Conservation (phyloP, 257 asterid species). For the Leonotis leonurus region DNA sequence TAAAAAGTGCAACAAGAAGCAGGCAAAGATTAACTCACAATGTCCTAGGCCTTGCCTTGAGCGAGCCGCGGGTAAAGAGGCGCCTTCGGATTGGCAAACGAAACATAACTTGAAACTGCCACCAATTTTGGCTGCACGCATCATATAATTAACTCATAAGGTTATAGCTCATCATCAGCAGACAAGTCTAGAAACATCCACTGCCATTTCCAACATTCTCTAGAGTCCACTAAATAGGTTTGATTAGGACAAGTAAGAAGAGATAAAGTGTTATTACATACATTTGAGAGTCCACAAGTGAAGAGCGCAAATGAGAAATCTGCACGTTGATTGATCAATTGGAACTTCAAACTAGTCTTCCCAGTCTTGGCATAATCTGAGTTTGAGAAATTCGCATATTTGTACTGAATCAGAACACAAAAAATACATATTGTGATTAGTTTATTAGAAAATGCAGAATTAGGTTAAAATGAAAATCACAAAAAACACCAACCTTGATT, state of each 20-base stretch:
- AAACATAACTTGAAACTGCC: slow-evolving; percentile 43
- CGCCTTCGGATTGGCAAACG: slow-evolving; percentile 61
- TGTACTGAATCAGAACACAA: slow-evolving; percentile 22
- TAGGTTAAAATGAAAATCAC: not conserved
- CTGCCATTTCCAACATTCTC: not conserved
- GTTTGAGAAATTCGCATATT: slow-evolving; percentile 44
- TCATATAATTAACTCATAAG: not conserved
- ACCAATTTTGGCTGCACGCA: slow-evolving; percentile 52
- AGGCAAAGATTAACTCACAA: slow-evolving; percentile 32
- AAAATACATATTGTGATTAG: not conserved
- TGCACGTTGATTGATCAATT: slow-evolving; percentile 35
- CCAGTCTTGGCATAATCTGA: slow-evolving; percentile 26
- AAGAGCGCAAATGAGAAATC: slow-evolving; percentile 61
- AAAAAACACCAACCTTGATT: slow-evolving; percentile 28
- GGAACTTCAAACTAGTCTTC: slow-evolving; percentile 32
- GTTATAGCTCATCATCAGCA: not conserved
- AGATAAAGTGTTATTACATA: not conserved
- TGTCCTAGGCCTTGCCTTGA: slow-evolving; percentile 42
- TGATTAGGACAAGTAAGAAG: not conserved
- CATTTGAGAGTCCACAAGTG: slow-evolving; percentile 46
- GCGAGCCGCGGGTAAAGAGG: slow-evolving; percentile 36
- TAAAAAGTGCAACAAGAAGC: too few species aligned
- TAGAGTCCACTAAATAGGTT: not conserved
- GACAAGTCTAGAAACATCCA: not conserved
- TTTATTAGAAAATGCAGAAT: not conserved